These are phyloP conservation scores for Leccinum pallidistipes DNA, from an alignment of 1,284 basidiomycete species.

Conservation along the genomic window DNA sequence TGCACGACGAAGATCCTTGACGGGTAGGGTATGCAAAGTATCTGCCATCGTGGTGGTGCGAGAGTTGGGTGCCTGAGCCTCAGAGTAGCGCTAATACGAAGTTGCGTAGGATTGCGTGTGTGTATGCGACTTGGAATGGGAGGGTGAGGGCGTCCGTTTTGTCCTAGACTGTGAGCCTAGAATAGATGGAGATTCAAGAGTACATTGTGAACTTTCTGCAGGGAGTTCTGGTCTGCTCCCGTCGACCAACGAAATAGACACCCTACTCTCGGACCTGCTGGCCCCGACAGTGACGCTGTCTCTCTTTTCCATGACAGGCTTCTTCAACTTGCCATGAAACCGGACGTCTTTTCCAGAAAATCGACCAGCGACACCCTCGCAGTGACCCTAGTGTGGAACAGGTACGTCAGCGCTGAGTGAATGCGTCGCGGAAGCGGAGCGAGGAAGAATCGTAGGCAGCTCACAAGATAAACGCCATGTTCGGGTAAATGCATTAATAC, in stretches of 20 bases:
- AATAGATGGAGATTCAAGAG: conserved; percentile 25
- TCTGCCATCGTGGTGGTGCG: conserved; percentile 8
- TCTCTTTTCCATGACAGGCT: conserved; percentile 75
- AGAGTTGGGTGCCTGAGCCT: conserved; percentile 13
- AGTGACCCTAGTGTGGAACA: conserved; percentile 58
- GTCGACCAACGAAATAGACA: conserved; percentile 20
- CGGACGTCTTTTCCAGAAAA: conserved; percentile 70
- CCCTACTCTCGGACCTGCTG: conserved; percentile 12
- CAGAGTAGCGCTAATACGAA: conserved; percentile 16
- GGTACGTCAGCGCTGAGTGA: conserved; percentile 5
- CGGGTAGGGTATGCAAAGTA: background rate
- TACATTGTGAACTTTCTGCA: conserved; percentile 1
- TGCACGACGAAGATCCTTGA: background rate
- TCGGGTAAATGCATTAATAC: conserved; percentile 76
- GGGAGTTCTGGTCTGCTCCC: background rate
- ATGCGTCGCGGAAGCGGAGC: background rate
- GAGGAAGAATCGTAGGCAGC: conserved; percentile 26
- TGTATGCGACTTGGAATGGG: conserved; percentile 15
- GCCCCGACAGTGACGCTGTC: conserved; percentile 21
- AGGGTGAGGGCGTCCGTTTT: conserved; percentile 23
- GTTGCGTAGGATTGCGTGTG: conserved; percentile 17
- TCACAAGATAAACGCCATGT: conserved; percentile 60
- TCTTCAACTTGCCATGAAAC: conserved; percentile 78
- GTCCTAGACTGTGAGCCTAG: conserved; percentile 18
- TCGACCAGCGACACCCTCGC: conserved; percentile 89